Conservation (phyloP, 305 asterid genomes). For the Solanum aculeatissimum region DNA sequence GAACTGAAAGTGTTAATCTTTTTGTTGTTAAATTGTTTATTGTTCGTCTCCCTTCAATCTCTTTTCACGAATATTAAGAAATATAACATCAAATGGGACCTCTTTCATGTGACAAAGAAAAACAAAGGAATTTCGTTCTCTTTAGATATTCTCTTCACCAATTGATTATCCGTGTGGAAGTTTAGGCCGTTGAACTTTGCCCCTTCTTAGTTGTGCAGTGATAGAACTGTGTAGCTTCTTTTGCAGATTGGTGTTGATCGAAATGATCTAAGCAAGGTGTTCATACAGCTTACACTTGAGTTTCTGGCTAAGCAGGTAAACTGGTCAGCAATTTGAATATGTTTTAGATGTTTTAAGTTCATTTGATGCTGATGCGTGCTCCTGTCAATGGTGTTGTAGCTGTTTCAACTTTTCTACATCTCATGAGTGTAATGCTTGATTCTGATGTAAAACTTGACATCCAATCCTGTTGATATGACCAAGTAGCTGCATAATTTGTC, state of each 20-base stretch:
- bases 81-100: not conserved
- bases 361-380: not conserved
- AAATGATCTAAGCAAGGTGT: conserved; percentile 62
- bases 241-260: conserved; percentile 86
- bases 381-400: not conserved
- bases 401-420: not conserved
- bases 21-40: not conserved
- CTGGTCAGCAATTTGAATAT: not conserved
- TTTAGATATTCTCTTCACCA: not conserved
- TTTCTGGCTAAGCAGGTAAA: conserved; percentile 85
- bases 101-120: not conserved
- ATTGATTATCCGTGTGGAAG: not conserved
- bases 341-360: not conserved
- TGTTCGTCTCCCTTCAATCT: not conserved
- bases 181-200: not conserved
- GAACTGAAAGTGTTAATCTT: not conserved
- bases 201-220: not conserved
- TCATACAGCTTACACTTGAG: conserved; percentile 85
- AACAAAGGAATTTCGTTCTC: not conserved
- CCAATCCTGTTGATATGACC: not conserved
- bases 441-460: not conserved
- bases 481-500: not conserved
- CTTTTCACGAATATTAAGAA: not conserved
- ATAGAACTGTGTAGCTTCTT: not conserved
- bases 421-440: not conserved